Conservation (phyloP, 2,329 filamentous ascomycete species). For the Trichophyton mentagrophytes region DNA sequence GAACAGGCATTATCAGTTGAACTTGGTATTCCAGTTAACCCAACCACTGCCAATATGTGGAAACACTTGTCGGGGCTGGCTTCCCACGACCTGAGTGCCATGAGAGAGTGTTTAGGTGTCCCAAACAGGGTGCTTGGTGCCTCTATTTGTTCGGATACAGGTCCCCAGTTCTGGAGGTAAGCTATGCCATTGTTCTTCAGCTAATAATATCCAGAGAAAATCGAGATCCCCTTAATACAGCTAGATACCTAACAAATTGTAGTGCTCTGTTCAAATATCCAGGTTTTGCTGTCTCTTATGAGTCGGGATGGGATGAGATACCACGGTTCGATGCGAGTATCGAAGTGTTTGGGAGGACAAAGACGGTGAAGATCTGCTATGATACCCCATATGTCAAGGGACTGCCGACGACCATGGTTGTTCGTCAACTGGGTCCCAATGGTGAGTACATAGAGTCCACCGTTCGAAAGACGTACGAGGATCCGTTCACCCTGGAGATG, state of each 20-base stretch:
- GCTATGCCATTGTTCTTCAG: constrained; percentile 1
- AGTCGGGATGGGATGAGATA: constrained; percentile 42
- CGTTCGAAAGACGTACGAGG: constrained; percentile 37
- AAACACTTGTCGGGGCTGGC: constrained; percentile 37
- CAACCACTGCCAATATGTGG: constrained; percentile 21
- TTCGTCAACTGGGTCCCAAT: constrained; percentile 33
- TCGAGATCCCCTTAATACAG: background rate
- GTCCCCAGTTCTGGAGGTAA: constrained; percentile 25
- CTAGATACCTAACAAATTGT: constrained; percentile 17
- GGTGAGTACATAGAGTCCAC: constrained; percentile 28
- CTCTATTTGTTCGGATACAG: constrained; percentile 16
- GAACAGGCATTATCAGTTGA: constrained; percentile 22
- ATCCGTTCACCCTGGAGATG: constrained; percentile 35
- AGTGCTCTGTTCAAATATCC: constrained; percentile 24
- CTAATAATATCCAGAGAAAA: no score
- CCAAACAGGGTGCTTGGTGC: constrained; percentile 34
- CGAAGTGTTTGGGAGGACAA: constrained; percentile 38
- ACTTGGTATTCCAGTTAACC: constrained; percentile 21
- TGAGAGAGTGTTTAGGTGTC: constrained; percentile 42
- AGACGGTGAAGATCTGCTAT: constrained; percentile 42
- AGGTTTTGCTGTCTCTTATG: constrained; percentile 43
- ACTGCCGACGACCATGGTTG: constrained; percentile 39
- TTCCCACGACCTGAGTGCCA: constrained; percentile 41
- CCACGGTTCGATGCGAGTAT: constrained; percentile 27
- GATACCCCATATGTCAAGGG: constrained; percentile 50